These are phyloP conservation scores for Teunomyces stri DNA, from an alignment of 805 yeast genomes.

Conservation along the genomic window DNA sequence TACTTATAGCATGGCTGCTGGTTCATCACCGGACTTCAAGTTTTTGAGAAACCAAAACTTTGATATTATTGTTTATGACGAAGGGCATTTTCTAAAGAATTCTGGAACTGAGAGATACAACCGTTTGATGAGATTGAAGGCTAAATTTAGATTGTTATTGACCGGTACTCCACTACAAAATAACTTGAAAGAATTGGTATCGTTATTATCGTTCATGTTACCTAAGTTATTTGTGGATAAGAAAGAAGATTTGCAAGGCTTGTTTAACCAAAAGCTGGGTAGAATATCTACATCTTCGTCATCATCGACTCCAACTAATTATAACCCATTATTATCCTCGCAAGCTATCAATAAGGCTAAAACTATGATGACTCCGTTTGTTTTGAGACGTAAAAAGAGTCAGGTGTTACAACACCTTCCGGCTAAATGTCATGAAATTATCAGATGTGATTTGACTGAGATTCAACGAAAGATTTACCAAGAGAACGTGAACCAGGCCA, in stretches of 20 bases:
- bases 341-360: slow-evolving; percentile 93
- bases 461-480: slow-evolving; percentile 61
- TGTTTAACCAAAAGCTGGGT: slow-evolving; percentile 84
- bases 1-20: slow-evolving; percentile 89
- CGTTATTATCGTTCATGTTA: slow-evolving; percentile 84
- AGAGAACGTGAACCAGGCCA: slow-evolving; percentile 49
- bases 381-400: slow-evolving; percentile 83
- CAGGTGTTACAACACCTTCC: slow-evolving; percentile 93
- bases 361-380: slow-evolving; percentile 98
- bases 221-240: slow-evolving; percentile 80
- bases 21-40: slow-evolving; percentile 75
- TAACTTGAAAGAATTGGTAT: slow-evolving; percentile 84
- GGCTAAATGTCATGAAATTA: slow-evolving; percentile 61
- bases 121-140: slow-evolving; percentile 80
- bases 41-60: slow-evolving; percentile 74
- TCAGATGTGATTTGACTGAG: slow-evolving; percentile 60
- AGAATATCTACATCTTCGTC: slow-evolving; percentile 46
- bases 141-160: slow-evolving; percentile 77
- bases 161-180: slow-evolving; percentile 98
- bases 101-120: slow-evolving; percentile 82
- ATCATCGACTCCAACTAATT: slow-evolving; percentile 42
- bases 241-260: slow-evolving; percentile 73
- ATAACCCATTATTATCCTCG: slow-evolving; percentile 80
- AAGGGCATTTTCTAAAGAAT: slow-evolving; percentile 95
- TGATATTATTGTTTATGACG: slow-evolving; percentile 91